Evolutionary conservation across 2,329 filamentous ascomycete genomes (phyloP).

Genomic region (Fusarium mangiferae): DNA sequence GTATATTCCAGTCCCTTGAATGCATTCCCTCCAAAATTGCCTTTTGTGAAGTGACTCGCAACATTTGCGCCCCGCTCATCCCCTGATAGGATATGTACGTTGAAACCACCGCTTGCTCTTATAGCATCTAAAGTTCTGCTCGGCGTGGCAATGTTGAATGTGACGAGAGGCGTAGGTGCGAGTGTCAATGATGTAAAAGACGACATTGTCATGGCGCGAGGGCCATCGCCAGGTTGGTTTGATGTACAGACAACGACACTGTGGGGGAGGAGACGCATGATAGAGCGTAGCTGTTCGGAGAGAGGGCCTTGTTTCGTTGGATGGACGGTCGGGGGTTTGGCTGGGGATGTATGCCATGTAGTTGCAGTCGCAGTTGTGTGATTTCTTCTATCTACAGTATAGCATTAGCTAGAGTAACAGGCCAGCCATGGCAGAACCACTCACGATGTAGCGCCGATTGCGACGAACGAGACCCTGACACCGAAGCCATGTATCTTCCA

Average conservation of each 20-base stretch:
- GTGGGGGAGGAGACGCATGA: conserved; percentile 65
- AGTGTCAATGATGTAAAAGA: conserved; percentile 67
- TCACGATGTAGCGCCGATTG: conserved; percentile 26
- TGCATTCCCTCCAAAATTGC: conserved; percentile 55
- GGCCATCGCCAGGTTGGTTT: conserved; percentile 46
- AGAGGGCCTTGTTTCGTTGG: conserved; percentile 48
- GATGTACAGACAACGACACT: conserved; percentile 67
- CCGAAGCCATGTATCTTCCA: neutral
- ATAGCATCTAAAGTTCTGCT: conserved; percentile 67
- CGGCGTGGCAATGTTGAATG: conserved; percentile 67
- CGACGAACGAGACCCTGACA: neutral
- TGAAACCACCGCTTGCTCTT: conserved; percentile 56
- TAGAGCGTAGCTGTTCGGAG: conserved; percentile 60
- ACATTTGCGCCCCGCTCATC: conserved; percentile 59
- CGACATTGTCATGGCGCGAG: conserved; percentile 68
- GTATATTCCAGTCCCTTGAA: conserved; percentile 45
- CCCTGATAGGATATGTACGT: conserved; percentile 64
- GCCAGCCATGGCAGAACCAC: neutral
- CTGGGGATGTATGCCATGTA: conserved; percentile 46
- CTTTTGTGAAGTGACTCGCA: conserved; percentile 63
- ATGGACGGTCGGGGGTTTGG: conserved; percentile 50
- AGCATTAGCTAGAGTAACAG: conserved; percentile 9
- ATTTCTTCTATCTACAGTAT: conserved; percentile 26
- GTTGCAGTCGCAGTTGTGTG: conserved; percentile 26
- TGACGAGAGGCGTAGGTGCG: conserved; percentile 61